Conservation (phyloP, 139 green algal genomes). For the Auxenochlorella pyrenoidosa region DNA sequence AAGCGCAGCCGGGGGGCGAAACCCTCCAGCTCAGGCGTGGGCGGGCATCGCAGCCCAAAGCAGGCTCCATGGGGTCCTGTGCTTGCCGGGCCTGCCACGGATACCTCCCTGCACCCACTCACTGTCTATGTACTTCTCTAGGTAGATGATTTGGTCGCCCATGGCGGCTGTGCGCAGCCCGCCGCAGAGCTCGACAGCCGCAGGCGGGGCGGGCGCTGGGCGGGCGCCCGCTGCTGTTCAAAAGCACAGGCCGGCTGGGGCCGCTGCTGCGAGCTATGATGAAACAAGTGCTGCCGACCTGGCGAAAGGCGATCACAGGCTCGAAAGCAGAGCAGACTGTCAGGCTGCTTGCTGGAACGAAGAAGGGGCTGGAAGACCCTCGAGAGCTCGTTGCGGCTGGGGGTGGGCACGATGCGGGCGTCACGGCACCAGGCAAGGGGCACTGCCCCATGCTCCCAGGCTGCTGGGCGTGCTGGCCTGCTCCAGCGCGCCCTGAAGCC, state of each 20-base stretch:
- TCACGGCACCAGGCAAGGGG: background rate
- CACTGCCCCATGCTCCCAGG: background rate
- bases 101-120: slow-evolving; percentile 18
- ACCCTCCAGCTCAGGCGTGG: background rate
- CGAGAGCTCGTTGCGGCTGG: no score
- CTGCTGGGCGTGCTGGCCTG: background rate
- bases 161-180: slow-evolving; percentile 16
- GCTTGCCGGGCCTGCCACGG: background rate
- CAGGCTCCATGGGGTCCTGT: no score
- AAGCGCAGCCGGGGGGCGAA: background rate
- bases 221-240: background rate
- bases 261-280: no score
- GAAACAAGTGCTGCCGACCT: no score
- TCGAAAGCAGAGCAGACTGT: no score
- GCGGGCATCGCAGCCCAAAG: no score
- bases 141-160: slow-evolving; percentile 68
- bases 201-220: background rate
- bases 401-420: no score
- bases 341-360: no score
- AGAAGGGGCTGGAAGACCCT: no score
- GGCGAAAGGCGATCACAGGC: no score
- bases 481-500: background rate
- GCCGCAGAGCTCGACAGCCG: background rate
- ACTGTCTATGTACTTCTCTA: slow-evolving; percentile 83
- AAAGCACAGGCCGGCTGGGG: no score